Evolutionary conservation across 371 early-diverging fungal genomes (phyloP).

Genomic region (Mycotypha africana): DNA sequence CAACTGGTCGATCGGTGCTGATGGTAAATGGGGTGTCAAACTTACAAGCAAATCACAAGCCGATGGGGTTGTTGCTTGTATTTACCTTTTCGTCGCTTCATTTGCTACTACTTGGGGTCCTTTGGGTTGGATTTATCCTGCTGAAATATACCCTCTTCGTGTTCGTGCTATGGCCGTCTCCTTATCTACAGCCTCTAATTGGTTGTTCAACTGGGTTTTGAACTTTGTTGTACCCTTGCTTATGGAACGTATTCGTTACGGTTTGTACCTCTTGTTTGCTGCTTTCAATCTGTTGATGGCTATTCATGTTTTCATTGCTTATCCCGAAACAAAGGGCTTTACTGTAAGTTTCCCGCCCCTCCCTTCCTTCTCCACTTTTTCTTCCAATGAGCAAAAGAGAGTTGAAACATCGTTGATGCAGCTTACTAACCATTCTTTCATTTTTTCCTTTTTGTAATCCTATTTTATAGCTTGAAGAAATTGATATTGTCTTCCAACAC

Average conservation of each 20-base stretch:
- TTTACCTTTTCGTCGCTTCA: conserved; percentile 67
- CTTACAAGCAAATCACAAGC: conserved; percentile 10
- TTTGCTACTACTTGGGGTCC: conserved; percentile 92
- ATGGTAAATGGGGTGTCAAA: conserved; percentile 12
- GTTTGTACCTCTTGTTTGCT: conserved; percentile 64
- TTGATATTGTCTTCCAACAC: conserved; percentile 32
- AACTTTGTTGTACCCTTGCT: conserved; percentile 60
- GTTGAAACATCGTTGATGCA: too few species aligned
- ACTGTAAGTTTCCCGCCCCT: conserved; percentile 20
- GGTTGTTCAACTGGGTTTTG: conserved; percentile 75
- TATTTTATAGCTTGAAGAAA: conserved; percentile 36
- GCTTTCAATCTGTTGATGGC: conserved; percentile 31
- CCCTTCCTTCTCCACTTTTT: too few species aligned
- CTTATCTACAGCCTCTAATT: conserved; percentile 86
- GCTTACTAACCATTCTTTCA: neutral
- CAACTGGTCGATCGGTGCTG: conserved; percentile 27
- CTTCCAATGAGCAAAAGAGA: too few species aligned
- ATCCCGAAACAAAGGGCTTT: conserved; percentile 55
- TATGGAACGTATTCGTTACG: conserved; percentile 53
- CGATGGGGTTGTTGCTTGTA: conserved; percentile 43
- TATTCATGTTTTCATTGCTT: conserved; percentile 56
- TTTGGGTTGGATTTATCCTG: conserved; percentile 88
- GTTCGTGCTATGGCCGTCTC: conserved; percentile 82
- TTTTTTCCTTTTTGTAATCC: too few species aligned
- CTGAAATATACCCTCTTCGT: conserved; percentile 80